phyloP scores from a whole-genome alignment of 1,284 basidiomycete species.

The Tilletia caries region DNA sequence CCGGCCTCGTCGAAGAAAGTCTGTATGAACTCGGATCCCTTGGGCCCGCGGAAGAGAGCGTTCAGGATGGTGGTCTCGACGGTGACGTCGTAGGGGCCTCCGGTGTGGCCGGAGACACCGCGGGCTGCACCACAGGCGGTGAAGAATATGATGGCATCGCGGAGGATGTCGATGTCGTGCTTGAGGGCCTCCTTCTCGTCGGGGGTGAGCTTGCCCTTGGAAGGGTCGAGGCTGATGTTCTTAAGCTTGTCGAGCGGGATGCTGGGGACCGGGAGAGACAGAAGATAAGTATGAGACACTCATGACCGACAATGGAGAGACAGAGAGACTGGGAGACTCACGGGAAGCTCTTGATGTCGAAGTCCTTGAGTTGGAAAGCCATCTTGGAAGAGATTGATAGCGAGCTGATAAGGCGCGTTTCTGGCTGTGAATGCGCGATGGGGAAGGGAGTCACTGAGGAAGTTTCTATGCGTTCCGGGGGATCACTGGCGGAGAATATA shows the following conservation, averaged over 20 bases:
- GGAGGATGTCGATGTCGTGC: slow-evolving; percentile 70
- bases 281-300: not conserved
- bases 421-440: too few relatives aligned
- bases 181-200: slow-evolving; percentile 33
- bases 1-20: slow-evolving; percentile 60
- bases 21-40: slow-evolving; percentile 44
- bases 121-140: slow-evolving; percentile 71
- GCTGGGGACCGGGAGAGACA: not conserved
- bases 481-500: too few relatives aligned
- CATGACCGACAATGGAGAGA: not conserved
- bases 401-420: too few relatives aligned
- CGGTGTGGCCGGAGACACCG: slow-evolving; percentile 72
- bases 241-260: slow-evolving; percentile 21
- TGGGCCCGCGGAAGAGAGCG: slow-evolving; percentile 66
- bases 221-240: slow-evolving; percentile 18
- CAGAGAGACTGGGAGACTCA: not conserved
- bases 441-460: too few relatives aligned
- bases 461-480: too few relatives aligned
- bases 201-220: slow-evolving; percentile 17
- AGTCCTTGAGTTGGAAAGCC: slow-evolving; percentile 14
- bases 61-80: slow-evolving; percentile 74
- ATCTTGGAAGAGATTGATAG: not conserved
- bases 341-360: slow-evolving; percentile 12
- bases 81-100: slow-evolving; percentile 76
- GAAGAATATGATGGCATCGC: slow-evolving; percentile 77